These are phyloP conservation scores for Annona cherimola DNA, from an alignment of 164 flowering plant species.

Conservation along the genomic window DNA sequence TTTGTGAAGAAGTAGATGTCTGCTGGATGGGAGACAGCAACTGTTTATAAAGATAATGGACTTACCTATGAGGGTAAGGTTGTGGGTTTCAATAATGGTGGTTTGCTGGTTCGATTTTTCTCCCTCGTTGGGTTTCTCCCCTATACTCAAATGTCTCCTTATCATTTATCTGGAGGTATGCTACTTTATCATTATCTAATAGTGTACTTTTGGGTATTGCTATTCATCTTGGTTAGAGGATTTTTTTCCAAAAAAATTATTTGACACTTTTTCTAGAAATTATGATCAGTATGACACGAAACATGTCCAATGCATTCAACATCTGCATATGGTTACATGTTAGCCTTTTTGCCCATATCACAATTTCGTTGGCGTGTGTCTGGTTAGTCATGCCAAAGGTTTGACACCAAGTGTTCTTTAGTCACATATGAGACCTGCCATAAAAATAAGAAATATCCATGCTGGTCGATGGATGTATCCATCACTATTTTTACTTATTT, in stretches of 20 bases:
- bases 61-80: slow-evolving; percentile 53
- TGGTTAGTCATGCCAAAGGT: too few species aligned
- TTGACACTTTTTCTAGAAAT: not conserved
- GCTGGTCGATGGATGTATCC: too few species aligned
- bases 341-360: not conserved
- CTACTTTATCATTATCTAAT: not conserved
- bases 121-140: slow-evolving; percentile 90
- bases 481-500: too few species aligned
- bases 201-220: not conserved
- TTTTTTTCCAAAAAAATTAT: not conserved
- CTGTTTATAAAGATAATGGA: slow-evolving; percentile 51
- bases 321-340: not conserved
- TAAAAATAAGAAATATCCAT: too few species aligned
- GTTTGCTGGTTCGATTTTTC: slow-evolving; percentile 70
- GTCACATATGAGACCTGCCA: too few species aligned
- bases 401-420: too few species aligned
- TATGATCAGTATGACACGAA: not conserved
- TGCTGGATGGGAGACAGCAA: slow-evolving; percentile 90
- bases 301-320: not conserved
- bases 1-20: slow-evolving; percentile 79
- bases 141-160: slow-evolving; percentile 67
- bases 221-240: not conserved
- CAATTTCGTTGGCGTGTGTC: too few species aligned
- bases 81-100: slow-evolving; percentile 80
- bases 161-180: slow-evolving; percentile 71